phyloP scores from a whole-genome alignment of 2,329 filamentous ascomycete species.

The Arthrobotrys conoides region DNA sequence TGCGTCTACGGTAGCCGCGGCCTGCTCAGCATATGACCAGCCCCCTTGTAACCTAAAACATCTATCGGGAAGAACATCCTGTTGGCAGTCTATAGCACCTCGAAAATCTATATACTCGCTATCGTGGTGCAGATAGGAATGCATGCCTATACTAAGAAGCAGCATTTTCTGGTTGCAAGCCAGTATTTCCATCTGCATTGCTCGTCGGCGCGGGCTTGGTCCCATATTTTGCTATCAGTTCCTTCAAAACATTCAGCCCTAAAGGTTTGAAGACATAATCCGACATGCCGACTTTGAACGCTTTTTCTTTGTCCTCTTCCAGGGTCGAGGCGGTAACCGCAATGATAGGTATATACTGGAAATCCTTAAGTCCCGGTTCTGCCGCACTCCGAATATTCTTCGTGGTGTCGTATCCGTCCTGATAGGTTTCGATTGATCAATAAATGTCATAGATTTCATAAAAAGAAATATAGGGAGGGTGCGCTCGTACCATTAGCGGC shows the following conservation, averaged over 20 bases:
- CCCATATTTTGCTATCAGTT: slow-evolving; percentile 60
- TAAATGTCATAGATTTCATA: background rate
- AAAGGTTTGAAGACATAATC: slow-evolving; percentile 63
- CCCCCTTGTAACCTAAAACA: background rate
- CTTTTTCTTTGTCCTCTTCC: slow-evolving; percentile 62
- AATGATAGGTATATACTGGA: slow-evolving; percentile 62
- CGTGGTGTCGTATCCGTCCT: slow-evolving; percentile 63
- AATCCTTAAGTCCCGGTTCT: slow-evolving; percentile 59
- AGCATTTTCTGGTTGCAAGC: slow-evolving; percentile 29
- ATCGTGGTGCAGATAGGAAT: slow-evolving; percentile 41
- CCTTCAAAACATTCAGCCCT: slow-evolving; percentile 60
- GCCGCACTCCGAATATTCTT: slow-evolving; percentile 61
- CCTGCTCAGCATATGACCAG: background rate
- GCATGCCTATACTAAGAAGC: slow-evolving; percentile 53
- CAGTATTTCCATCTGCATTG: slow-evolving; percentile 17
- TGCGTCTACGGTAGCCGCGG: background rate
- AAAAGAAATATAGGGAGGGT: background rate
- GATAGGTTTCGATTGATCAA: background rate
- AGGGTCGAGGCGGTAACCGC: slow-evolving; percentile 62
- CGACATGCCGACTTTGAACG: slow-evolving; percentile 63
- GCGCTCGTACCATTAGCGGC: slow-evolving; percentile 62
- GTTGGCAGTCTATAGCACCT: background rate
- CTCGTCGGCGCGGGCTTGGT: slow-evolving; percentile 15
- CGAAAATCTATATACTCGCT: background rate
- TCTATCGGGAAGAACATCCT: background rate